Evolutionary conservation across 129 eudicot genomes (phyloP).

Genomic region (Tagetes patula): DNA sequence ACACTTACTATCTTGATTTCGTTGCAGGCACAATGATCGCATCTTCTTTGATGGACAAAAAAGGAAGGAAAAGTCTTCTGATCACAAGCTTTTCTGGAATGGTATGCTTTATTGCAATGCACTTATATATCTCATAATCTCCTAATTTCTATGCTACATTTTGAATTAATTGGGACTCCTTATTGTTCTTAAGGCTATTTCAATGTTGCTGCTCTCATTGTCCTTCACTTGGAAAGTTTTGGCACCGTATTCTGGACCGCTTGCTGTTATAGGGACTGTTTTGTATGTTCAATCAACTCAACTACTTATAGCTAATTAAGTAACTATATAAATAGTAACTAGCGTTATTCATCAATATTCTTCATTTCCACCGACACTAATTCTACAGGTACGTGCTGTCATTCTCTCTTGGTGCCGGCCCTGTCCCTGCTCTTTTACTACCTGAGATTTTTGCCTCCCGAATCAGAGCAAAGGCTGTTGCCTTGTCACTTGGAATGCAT

Average conservation of each 20-base stretch:
- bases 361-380: conserved; percentile 1
- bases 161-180: background rate
- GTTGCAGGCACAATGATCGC: conserved; percentile 74
- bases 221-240: conserved; percentile 80
- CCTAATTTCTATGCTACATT: background rate
- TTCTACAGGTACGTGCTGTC: conserved; percentile 72
- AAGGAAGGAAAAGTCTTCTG: conserved; percentile 92
- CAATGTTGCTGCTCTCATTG: conserved; percentile 87
- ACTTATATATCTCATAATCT: conserved; percentile 12
- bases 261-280: conserved; percentile 87
- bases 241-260: conserved; percentile 87
- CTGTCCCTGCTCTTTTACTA: conserved; percentile 92
- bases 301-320: conserved; percentile 5
- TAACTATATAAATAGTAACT: background rate
- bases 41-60: conserved; percentile 81
- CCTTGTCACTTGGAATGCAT: conserved; percentile 89
- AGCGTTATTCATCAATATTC: background rate
- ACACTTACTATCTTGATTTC: background rate
- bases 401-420: conserved; percentile 97
- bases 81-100: conserved; percentile 82
- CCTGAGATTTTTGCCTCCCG: conserved; percentile 96
- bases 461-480: conserved; percentile 96
- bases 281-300: conserved; percentile 47
- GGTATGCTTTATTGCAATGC: conserved; percentile 42
- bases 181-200: conserved; percentile 58